Base-by-base conservation (phyloP, 352 stramenopile genomes). In the Pythium pyrilobum region DNA sequence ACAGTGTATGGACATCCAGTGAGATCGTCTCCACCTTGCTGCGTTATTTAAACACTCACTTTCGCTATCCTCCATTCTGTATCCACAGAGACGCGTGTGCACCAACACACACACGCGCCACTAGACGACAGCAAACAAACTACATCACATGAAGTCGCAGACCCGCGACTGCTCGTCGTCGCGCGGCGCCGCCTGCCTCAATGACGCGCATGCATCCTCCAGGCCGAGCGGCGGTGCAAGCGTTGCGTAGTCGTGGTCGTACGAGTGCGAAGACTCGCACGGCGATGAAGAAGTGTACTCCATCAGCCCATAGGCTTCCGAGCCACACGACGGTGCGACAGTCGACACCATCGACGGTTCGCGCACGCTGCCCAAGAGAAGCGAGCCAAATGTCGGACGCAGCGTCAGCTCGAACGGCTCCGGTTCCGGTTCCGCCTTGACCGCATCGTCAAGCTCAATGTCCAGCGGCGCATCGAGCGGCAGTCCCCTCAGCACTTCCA, bases 81-180 rank as follows among this genome's bases (percentile, higher is more conserved):
- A 36, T 36, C 15, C 31, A 15, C 15, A 36, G 31, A 36, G 31
- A 15, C 15, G 31, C 31, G 8, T 36, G 31, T 36, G 37, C 37
- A 1, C 8, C 8, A 36, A 36, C n/a, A n/a, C n/a, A n/a, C n/a
- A n/a, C n/a, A n/a, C n/a, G n/a, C n/a, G n/a, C n/a, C n/a, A n/a
- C n/a, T n/a, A n/a, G n/a, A n/a, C n/a, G n/a, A n/a, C n/a, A n/a
- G n/a, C n/a, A n/a, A n/a, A n/a, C n/a, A n/a, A n/a, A n/a, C n/a
- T n/a, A n/a, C n/a, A n/a, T 39, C 40, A 59, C 41, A 59, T 51
- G 33, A 53, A 53, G 29, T 61, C 53, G 27, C 33, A 49, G 20
- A 48, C 43, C 4, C 20, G 27, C 25, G 54, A 36, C 28, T 54
- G 32, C 2, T 54, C 53, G 36, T 54, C 43, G 24, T 40, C 28